These are phyloP conservation scores for Torulaspora indica DNA, from an alignment of 805 yeast species.

Conservation along the genomic window DNA sequence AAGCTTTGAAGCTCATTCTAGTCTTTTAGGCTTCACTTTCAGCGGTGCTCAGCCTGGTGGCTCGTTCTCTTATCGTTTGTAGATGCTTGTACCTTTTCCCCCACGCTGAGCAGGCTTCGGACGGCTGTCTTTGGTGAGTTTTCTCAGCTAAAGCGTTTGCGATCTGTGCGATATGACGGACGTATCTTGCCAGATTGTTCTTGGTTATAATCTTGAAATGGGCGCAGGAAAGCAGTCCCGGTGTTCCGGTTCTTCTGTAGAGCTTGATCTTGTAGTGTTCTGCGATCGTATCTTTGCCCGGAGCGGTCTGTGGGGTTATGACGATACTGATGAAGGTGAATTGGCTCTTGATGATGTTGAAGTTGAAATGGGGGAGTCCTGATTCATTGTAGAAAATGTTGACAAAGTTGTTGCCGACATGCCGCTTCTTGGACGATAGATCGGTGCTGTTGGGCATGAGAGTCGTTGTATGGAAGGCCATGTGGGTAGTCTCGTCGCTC, in stretches of 20 bases:
- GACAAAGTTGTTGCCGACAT: slow-evolving; percentile 81
- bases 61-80: slow-evolving; percentile 11
- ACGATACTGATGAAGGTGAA: slow-evolving; percentile 81
- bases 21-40: neutral
- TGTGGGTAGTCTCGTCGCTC: slow-evolving; percentile 65
- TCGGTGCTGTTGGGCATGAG: slow-evolving; percentile 58
- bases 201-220: slow-evolving; percentile 67
- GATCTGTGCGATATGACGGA: slow-evolving; percentile 60
- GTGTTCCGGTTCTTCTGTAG: slow-evolving; percentile 62
- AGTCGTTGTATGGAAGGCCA: slow-evolving; percentile 75
- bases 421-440: slow-evolving; percentile 66
- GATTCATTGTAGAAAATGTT: slow-evolving; percentile 79
- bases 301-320: slow-evolving; percentile 53
- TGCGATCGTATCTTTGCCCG: slow-evolving; percentile 7
- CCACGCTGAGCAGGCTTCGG: slow-evolving; percentile 24
- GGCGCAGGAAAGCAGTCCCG: slow-evolving; percentile 70
- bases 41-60: neutral
- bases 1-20: neutral
- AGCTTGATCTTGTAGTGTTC: slow-evolving; percentile 57
- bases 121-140: slow-evolving; percentile 46
- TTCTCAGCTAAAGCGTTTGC: slow-evolving; percentile 70
- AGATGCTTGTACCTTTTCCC: slow-evolving; percentile 15
- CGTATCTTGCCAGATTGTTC: slow-evolving; percentile 54
- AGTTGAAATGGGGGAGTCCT: slow-evolving; percentile 52
- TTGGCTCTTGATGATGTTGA: slow-evolving; percentile 68